A percentile compares a stretch with the other conserved stretches of the same genome.
Conservation (phyloP, 352 stramenopile species). For the Globisporangium nunn region DNA sequence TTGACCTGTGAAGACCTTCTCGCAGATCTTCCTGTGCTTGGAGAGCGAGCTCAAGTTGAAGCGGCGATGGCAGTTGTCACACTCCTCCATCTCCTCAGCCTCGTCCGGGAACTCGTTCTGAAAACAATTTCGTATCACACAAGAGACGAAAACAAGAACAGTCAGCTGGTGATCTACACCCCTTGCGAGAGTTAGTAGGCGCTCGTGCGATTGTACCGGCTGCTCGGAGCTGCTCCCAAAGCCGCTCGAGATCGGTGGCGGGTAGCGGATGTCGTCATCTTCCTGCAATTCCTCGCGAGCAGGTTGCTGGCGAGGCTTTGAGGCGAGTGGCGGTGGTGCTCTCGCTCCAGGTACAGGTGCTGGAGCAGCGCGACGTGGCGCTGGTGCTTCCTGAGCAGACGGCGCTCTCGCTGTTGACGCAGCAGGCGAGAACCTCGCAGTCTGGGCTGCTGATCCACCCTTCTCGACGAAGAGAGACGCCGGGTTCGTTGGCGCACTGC, state of each 20-base stretch:
- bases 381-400: conserved; percentile 6
- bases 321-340: conserved; percentile 8
- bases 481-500: conserved; percentile 65
- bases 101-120: conserved; percentile 51
- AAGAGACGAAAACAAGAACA: neutral
- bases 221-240: conserved; percentile 27
- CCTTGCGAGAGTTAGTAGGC: neutral
- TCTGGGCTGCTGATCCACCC: conserved; percentile 21
- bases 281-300: conserved; percentile 24
- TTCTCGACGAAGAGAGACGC: conserved; percentile 63
- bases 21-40: conserved; percentile 84
- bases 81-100: conserved; percentile 58
- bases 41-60: conserved; percentile 69
- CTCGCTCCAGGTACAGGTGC: neutral
- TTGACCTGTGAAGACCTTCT: conserved; percentile 80
- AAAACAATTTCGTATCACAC: neutral
- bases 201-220: conserved; percentile 14
- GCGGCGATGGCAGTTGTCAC: conserved; percentile 70
- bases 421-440: conserved; percentile 8
- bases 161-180: neutral
- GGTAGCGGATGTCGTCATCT: conserved; percentile 14
- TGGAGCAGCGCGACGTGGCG: conserved; percentile 5
- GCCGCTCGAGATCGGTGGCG: conserved; percentile 33
- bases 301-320: conserved; percentile 14
- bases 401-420: conserved; percentile 11